Conservation (phyloP, 306 rosid species). For the Astragalus glycyphyllos region DNA sequence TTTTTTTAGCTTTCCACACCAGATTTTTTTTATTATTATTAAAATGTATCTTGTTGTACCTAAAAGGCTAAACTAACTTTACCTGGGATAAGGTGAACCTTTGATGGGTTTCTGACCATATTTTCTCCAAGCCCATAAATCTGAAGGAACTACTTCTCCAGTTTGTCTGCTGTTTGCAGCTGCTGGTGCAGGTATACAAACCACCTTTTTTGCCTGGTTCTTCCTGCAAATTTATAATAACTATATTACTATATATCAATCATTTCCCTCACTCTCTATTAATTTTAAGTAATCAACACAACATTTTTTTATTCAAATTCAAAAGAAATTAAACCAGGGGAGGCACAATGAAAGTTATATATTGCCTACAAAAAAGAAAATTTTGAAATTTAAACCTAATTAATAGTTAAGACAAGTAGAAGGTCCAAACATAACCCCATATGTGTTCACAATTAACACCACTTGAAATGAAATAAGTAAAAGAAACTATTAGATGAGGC, state of each 20-base stretch:
- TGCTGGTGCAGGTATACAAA: constrained; percentile 95
- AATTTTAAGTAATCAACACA: not conserved
- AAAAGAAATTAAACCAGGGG: not conserved
- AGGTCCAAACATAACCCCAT: no score
- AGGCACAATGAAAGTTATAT: no score
- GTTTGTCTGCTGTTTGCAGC: constrained; percentile 84
- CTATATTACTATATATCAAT: not conserved
- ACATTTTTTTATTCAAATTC: not conserved
- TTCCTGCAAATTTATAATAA: constrained; percentile 55
- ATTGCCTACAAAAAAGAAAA: no score
- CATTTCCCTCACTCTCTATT: not conserved
- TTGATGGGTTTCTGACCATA: constrained; percentile 98
- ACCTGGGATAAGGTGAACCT: constrained; percentile 99
- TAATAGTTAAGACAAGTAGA: no score
- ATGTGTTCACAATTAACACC: no score
- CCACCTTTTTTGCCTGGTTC: constrained; percentile 86
- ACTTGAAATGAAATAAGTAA: no score
- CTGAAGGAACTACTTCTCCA: constrained; percentile 96
- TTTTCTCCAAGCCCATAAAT: constrained; percentile 99
- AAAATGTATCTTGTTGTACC: constrained; percentile 8
- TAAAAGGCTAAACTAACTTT: constrained; percentile 31
- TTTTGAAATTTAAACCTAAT: no score
- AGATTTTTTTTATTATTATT: not conserved
- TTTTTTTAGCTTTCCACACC: not conserved
- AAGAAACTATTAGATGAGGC: no score